These are phyloP conservation scores for Mucor irregularis DNA, from an alignment of 371 early-diverging fungal genomes.

Conservation along the genomic window DNA sequence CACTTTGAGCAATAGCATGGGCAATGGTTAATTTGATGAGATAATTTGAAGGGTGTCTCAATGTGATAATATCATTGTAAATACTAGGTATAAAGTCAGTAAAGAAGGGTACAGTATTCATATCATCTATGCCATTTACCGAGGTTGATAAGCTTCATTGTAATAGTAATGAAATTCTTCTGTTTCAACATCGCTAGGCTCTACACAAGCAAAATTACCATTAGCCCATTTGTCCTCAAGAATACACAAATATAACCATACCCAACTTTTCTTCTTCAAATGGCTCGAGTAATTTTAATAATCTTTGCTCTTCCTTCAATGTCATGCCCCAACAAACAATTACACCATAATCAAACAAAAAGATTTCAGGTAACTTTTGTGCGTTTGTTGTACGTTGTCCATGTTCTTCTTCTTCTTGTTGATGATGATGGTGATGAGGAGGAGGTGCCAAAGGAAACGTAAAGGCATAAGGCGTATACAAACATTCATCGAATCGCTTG, in stretches of 20 bases:
- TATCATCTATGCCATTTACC: conserved; percentile 35
- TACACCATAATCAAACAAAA: conserved; percentile 93
- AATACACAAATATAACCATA: conserved; percentile 19
- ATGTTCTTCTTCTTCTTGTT: conserved; percentile 15
- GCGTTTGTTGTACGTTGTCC: background rate
- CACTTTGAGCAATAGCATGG: conserved; percentile 87
- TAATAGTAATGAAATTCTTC: conserved; percentile 94
- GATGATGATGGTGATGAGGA: background rate
- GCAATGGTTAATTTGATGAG: conserved; percentile 76
- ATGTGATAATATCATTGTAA: conserved; percentile 59
- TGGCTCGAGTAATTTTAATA: conserved; percentile 67
- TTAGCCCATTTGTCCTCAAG: background rate
- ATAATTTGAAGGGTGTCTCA: conserved; percentile 55
- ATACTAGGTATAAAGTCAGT: conserved; percentile 21
- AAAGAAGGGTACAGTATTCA: background rate
- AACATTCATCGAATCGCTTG: conserved; percentile 54
- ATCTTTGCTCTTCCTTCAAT: conserved; percentile 75
- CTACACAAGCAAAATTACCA: background rate
- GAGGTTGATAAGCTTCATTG: conserved; percentile 69
- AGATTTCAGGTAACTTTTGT: conserved; percentile 61
- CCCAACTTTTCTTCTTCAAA: conserved; percentile 75
- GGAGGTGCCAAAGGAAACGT: conserved; percentile 44
- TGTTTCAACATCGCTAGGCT: conserved; percentile 73
- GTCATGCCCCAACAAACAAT: conserved; percentile 96
- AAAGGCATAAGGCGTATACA: conserved; percentile 52